Percentiles rank a stretch among this genome's conserved stretches.
These are phyloP conservation scores for Centrapalus pauciflorus DNA, from an alignment of 129 eudicot genomes.

Conservation along the genomic window DNA sequence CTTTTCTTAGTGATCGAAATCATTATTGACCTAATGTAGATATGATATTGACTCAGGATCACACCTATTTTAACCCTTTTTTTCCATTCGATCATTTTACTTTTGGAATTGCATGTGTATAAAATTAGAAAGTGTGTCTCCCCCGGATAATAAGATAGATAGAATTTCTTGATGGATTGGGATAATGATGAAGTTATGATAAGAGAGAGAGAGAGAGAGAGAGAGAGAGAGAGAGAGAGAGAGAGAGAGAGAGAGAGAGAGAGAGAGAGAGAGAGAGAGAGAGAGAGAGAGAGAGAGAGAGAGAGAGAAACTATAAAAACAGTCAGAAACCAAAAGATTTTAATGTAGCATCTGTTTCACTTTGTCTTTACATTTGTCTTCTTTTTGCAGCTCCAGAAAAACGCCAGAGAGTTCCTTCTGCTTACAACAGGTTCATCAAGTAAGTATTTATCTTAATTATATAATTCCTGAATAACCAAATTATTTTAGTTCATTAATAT, in stretches of 20 bases:
- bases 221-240: slow-evolving; percentile 12
- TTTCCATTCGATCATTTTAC: too few relatives aligned
- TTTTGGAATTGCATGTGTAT: slow-evolving; percentile 19
- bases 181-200: slow-evolving; percentile 87
- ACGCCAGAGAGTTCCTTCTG: slow-evolving; percentile 99
- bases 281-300: too few relatives aligned
- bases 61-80: too few relatives aligned
- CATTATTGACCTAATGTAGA: too few relatives aligned
- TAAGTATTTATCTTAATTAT: too few relatives aligned
- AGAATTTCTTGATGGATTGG: slow-evolving; percentile 25
- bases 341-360: slow-evolving; percentile 33
- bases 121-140: slow-evolving; percentile 15
- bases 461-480: too few relatives aligned
- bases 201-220: slow-evolving; percentile 26
- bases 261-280: too few relatives aligned
- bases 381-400: slow-evolving; percentile 89
- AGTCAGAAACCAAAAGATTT: slow-evolving; percentile 47
- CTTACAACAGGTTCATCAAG: slow-evolving; percentile 99
- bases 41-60: too few relatives aligned
- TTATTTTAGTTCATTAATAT: slow-evolving; percentile 3
- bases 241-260: slow-evolving; percentile 13
- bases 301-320: slow-evolving; percentile 23
- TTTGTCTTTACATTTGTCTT: slow-evolving; percentile 44
- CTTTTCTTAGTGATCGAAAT: too few relatives aligned
- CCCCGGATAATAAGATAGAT: slow-evolving; percentile 40